Evolutionary conservation across 805 yeast genomes (phyloP).

Genomic region (Yamadazyma takamatsuzukensis): DNA sequence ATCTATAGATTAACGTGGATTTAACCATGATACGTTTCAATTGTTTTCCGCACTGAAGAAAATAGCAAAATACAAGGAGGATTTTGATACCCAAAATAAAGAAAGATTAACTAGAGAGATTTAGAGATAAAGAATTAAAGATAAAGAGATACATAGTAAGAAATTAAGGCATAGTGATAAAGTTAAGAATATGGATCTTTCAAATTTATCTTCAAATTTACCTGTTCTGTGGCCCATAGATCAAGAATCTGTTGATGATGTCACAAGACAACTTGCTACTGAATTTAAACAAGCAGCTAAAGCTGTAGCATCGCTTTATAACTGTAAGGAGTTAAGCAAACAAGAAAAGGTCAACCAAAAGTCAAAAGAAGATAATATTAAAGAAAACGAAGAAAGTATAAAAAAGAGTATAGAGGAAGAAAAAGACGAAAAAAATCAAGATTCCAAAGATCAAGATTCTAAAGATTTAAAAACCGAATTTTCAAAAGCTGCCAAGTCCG

Average conservation of each 20-base stretch:
- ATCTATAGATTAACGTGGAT: constrained; percentile 63
- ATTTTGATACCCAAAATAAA: no score
- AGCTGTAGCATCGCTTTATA: constrained; percentile 55
- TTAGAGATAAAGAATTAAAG: no score
- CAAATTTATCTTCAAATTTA: constrained; percentile 52
- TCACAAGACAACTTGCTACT: constrained; percentile 51
- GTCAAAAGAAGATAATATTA: not conserved
- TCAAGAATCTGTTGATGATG: constrained; percentile 43
- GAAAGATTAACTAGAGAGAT: no score
- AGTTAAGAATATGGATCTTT: constrained; percentile 51
- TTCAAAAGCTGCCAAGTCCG: constrained; percentile 40
- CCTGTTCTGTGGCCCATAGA: constrained; percentile 51
- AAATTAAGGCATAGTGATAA: no score
- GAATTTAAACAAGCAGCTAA: constrained; percentile 72
- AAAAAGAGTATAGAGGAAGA: constrained; percentile 5
- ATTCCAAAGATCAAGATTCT: no score
- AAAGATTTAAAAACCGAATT: constrained; percentile 30
- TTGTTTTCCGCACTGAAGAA: no score
- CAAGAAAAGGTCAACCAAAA: not conserved
- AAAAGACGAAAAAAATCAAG: no score
- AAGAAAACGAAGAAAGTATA: constrained; percentile 1
- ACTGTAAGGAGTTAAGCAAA: constrained; percentile 10
- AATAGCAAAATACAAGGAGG: no score
- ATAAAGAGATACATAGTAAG: no score
- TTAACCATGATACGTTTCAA: no score